Base-by-base conservation (phyloP, 2,329 filamentous ascomycete species). In the Ophiostoma sp. region DNA sequence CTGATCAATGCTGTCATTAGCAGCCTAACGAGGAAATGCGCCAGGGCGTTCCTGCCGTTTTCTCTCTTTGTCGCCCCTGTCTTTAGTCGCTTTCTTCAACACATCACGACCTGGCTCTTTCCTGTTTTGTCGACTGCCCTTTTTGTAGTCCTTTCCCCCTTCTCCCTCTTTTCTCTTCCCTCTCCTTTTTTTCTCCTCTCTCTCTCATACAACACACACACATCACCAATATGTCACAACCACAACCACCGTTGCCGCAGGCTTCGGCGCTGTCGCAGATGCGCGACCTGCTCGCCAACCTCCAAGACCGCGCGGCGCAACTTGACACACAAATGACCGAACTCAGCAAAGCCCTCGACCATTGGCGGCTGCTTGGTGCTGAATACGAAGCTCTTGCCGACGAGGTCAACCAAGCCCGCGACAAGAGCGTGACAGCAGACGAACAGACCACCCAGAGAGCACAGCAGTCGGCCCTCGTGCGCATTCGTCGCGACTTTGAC, bases 301-400 rank as follows among this genome's bases (percentile, higher is more conserved):
- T 97, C 57, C 94, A 97, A 81, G 88, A 88, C 75, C 93, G 95
- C 79, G 89, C 93, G 19, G 84, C 88, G 76, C 87, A 90, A 75
- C 90, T 98, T 8, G 93, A 97, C 81, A 87, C 90, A 50, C 94
- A 91, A 76, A 87, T 97, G 64, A 83, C 86, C 69, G 90, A 93
- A 80, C 87, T 98, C 25, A 89, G 89, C 72, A 89, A 92, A 78
- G 91, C 92, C 7, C 86, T 98, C 71, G 90, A 90, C 75, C 92
- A 97, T 83, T 99, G 95, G 95, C 92, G 93, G 76, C 91, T 91
- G 72, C 97, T 93, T 89, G 95, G 97, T 80, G 90, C 92, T 66
- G 95, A 98, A 81, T 98, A 98, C 81, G 93, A 97, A 80, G 89
- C 91, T 31, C 86, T 98, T 75, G 94, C 93, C 80, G 93, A 97